Evolutionary conservation across 768 basidiomycete species (phyloP).

Genomic region (Cystobasidium onofrii): DNA sequence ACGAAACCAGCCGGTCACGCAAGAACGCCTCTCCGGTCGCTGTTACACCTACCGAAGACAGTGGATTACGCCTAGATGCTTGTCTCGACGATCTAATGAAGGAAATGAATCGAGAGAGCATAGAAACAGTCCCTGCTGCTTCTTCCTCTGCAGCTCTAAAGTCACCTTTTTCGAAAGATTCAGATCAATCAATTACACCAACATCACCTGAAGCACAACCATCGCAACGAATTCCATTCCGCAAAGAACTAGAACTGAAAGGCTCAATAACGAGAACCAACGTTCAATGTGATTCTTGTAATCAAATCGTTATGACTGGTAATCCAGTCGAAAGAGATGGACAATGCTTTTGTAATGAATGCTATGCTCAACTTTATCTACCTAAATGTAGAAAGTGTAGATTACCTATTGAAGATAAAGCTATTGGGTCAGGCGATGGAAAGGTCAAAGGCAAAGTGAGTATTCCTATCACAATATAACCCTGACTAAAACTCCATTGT

Average conservation of each 20-base stretch:
- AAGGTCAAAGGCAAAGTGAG: slow-evolving; percentile 42
- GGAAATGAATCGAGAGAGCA: slow-evolving; percentile 24
- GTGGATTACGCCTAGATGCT: slow-evolving; percentile 4
- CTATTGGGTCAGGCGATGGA: slow-evolving; percentile 39
- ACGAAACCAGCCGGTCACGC: neutral
- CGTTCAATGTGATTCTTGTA: slow-evolving; percentile 9
- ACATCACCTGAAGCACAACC: neutral
- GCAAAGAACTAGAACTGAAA: neutral
- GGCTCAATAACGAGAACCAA: no score
- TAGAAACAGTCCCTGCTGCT: neutral
- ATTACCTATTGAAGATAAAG: slow-evolving; percentile 39
- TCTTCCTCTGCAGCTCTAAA: neutral
- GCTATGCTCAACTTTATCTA: slow-evolving; percentile 40
- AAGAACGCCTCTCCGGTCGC: neutral
- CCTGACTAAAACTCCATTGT: no score
- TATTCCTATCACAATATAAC: neutral
- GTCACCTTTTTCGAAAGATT: neutral
- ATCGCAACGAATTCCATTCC: neutral
- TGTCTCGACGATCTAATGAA: slow-evolving; percentile 21
- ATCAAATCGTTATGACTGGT: neutral
- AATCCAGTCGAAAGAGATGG: slow-evolving; percentile 34
- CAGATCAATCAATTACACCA: neutral
- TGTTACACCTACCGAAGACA: neutral
- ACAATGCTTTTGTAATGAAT: slow-evolving; percentile 36
- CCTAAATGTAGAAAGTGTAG: slow-evolving; percentile 42